Base-by-base conservation (phyloP, 768 basidiomycete species). In the Brasilioporus rufonigricans region DNA sequence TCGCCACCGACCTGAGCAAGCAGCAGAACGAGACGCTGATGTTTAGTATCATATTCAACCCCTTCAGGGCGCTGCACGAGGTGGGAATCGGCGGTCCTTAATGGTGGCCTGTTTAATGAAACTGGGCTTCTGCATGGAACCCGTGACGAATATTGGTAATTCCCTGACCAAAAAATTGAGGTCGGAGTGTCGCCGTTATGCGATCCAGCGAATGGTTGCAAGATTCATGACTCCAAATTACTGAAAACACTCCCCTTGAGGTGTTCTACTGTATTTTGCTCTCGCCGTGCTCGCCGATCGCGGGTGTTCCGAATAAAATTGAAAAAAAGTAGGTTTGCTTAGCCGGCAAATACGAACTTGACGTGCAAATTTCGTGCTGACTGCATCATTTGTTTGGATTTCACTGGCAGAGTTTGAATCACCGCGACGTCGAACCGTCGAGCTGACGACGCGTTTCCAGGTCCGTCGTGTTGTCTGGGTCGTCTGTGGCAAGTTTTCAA, bases 31-130 rank as follows among this genome's bases (percentile, higher is more conserved):
- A 50, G 48, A 46, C 48, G 48, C 31, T 31, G 47, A 49, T 48
- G 32, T 27, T 45, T 32, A 44, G 29, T 31, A 19, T 24, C 29
- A 16, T 36, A 39, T 50, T 16, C 29, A n/a, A n/a, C 39, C 24
- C 21, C 43, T 44, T n/a, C n/a, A n/a, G n/a, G n/a, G 40, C 13
- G 45, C 39, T 40, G 39, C 29, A 47, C 35, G 49, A 54, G 63
- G 65, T 56, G 66, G 63, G 65, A 68, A 68, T 54, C 52, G 14
- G 44, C 40, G 39, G 52, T 59, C 55, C 49, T 50, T 57, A 59
- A 67, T 59, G 47, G 57, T 38, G 52, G 56, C 33, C 19, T 44
- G 40, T 52, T 43, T 38, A 55, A 62, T 67, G 54, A 62, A 65
- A 50, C 26, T 41, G 55, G 52, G 52, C 51, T 33, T 55, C 55